Evolutionary conservation across 2,329 filamentous ascomycete species (phyloP).

Genomic region (Sporothrix pallida): DNA sequence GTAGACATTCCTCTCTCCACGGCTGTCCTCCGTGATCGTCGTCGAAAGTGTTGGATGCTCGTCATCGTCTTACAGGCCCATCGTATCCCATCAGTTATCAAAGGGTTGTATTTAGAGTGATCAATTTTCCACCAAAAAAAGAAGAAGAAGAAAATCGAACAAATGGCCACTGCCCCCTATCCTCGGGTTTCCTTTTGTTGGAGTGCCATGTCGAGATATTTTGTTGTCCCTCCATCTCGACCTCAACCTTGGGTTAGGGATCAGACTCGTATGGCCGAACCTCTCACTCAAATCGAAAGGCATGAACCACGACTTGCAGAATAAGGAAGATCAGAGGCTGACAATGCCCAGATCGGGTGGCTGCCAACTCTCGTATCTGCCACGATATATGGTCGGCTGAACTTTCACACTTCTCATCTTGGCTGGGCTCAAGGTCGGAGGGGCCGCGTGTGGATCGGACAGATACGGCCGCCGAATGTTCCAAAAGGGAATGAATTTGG

Average conservation of each 20-base stretch:
- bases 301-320: neutral
- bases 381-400: neutral
- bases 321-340: neutral
- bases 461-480: neutral
- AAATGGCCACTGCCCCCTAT: neutral
- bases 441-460: neutral
- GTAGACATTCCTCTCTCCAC: conserved; percentile 6
- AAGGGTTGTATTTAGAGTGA: no score
- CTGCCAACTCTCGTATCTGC: neutral
- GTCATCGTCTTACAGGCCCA: neutral
- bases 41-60: conserved; percentile 24
- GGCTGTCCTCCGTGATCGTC: conserved; percentile 23
- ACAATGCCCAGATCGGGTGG: neutral
- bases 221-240: neutral
- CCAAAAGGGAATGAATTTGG: neutral
- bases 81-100: neutral
- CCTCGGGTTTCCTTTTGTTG: neutral
- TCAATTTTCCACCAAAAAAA: neutral
- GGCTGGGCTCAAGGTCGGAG: neutral
- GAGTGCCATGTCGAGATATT: neutral
- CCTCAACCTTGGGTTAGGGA: neutral
- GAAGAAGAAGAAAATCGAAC: neutral
- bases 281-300: neutral
- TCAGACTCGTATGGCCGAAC: neutral
- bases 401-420: neutral